Conservation (phyloP, 1,139 yeast species). For the Blastobotrys elegans region DNA sequence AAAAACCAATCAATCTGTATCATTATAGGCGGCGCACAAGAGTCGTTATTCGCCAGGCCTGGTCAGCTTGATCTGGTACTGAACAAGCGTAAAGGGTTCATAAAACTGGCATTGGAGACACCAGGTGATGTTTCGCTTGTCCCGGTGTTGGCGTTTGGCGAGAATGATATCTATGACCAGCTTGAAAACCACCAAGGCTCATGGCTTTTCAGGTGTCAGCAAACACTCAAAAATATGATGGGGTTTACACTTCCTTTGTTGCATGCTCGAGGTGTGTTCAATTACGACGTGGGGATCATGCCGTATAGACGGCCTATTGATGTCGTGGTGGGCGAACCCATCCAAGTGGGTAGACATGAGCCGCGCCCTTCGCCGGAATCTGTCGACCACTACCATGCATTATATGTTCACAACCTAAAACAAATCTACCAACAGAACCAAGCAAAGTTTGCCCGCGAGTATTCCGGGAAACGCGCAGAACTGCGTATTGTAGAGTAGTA, state of each 20-base stretch:
- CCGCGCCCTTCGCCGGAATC: conserved; percentile 41
- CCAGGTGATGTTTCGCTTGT: conserved; percentile 69
- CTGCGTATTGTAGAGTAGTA: conserved; percentile 24
- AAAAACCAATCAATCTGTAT: conserved; percentile 71
- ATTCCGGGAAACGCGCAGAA: conserved; percentile 15
- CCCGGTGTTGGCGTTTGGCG: conserved; percentile 92
- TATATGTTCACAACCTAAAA: conserved; percentile 64
- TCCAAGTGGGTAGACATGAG: conserved; percentile 52
- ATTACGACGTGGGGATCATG: conserved; percentile 84
- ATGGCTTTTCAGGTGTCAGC: conserved; percentile 52
- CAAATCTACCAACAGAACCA: conserved; percentile 68
- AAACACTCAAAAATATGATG: conserved; percentile 60
- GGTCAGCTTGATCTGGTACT: conserved; percentile 60
- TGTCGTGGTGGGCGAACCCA: conserved; percentile 72
- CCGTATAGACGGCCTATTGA: conserved; percentile 82
- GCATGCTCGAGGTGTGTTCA: conserved; percentile 88
- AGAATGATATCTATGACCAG: conserved; percentile 68
- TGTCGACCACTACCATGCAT: conserved; percentile 65
- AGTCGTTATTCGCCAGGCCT: conserved; percentile 67
- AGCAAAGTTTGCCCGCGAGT: conserved; percentile 38
- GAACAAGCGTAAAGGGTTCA: conserved; percentile 79
- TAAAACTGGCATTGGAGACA: conserved; percentile 74
- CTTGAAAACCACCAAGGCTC: conserved; percentile 52
- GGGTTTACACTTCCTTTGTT: conserved; percentile 89
- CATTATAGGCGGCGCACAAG: conserved; percentile 95